A percentile compares a stretch with the other conserved stretches of the same genome.
Evolutionary conservation across 2,329 filamentous ascomycete genomes (phyloP).

Genomic region (Stachybotrys chartarum): DNA sequence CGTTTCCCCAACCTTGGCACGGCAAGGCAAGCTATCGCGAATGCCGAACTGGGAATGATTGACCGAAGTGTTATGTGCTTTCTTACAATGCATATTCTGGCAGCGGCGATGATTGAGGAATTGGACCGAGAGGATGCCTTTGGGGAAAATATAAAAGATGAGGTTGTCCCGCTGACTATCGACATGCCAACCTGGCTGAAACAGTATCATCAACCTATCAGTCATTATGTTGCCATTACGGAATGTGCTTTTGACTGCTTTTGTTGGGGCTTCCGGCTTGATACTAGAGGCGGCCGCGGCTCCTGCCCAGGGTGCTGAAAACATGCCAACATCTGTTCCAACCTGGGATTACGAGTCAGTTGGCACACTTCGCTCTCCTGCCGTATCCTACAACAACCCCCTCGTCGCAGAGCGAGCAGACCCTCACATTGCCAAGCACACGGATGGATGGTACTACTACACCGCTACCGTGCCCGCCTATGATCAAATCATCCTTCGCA

Average conservation of each 20-base stretch:
- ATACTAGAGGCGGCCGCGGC: not conserved
- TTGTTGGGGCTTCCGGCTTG: not conserved
- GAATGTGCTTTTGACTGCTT: no score
- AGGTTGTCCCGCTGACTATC: no score
- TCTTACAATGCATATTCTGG: no score
- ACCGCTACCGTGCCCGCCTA: slow-evolving; percentile 10
- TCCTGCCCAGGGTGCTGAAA: not conserved
- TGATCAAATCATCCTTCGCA: slow-evolving; percentile 7
- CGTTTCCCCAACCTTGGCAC: not conserved
- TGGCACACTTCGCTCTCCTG: not conserved
- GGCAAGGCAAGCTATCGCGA: not conserved
- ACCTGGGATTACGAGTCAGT: not conserved
- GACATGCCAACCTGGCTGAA: no score
- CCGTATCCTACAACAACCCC: slow-evolving; percentile 18
- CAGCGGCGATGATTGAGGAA: no score
- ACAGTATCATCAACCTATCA: no score
- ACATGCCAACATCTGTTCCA: not conserved
- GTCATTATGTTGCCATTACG: no score
- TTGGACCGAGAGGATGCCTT: no score
- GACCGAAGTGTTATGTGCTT: not conserved
- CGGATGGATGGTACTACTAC: slow-evolving; percentile 11
- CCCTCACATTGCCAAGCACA: slow-evolving; percentile 21
- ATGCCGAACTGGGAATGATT: not conserved
- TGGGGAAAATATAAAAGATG: no score
- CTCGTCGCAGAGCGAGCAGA: slow-evolving; percentile 20